Percentiles rank a stretch among this genome's conserved stretches.
phyloP scores from a whole-genome alignment of 179 eudicot species.

The Spergularia azorica region DNA sequence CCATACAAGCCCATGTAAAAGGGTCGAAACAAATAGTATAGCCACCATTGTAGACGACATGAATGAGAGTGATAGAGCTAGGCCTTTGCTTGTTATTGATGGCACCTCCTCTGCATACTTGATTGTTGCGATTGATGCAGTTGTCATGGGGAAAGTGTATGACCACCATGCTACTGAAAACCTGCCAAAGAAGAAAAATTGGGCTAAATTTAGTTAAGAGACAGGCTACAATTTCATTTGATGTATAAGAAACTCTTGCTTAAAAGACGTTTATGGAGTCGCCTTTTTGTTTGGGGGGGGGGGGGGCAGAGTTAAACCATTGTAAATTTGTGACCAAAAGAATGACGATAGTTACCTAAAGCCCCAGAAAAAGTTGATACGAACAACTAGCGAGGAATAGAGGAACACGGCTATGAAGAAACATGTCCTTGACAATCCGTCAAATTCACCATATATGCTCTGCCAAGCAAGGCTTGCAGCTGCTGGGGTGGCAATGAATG shows the following conservation, averaged over 20 bases:
- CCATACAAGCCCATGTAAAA: conserved; percentile 88
- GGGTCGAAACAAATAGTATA: conserved; percentile 63
- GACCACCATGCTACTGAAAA: conserved; percentile 99
- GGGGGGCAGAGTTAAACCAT: too few species aligned
- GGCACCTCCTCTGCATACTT: conserved; percentile 79
- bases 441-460: conserved; percentile 74
- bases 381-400: conserved; percentile 73
- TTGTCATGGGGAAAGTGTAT: conserved; percentile 96
- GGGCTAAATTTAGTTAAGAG: neutral
- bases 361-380: conserved; percentile 79
- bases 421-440: conserved; percentile 81
- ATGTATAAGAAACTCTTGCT: too few species aligned
- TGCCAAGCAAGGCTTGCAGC: conserved; percentile 96
- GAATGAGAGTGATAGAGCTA: conserved; percentile 69
- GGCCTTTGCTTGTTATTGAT: conserved; percentile 51
- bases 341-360: conserved; percentile 80
- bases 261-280: too few species aligned
- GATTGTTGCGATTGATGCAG: conserved; percentile 82
- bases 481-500: conserved; percentile 91
- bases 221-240: too few species aligned
- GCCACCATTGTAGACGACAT: conserved; percentile 85
- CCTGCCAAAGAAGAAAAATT: conserved; percentile 35
- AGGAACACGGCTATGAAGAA: conserved; percentile 86
- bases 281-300: too few species aligned
- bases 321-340: too few species aligned